Conservation (phyloP, 2,329 filamentous ascomycete genomes). For the Claviceps sp. region DNA sequence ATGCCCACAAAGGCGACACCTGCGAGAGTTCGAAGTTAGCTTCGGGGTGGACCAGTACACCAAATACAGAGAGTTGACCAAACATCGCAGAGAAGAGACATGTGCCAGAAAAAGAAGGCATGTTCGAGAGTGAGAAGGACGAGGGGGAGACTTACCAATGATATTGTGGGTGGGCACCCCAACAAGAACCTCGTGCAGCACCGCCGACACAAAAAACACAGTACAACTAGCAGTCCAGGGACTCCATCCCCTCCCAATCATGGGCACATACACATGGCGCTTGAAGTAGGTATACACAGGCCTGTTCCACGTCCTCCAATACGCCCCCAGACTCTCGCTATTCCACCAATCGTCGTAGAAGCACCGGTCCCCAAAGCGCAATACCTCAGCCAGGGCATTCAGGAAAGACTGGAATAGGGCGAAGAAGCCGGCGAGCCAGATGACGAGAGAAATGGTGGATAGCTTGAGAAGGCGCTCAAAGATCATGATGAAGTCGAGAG, state of each 20-base stretch:
- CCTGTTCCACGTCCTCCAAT: constrained; percentile 97
- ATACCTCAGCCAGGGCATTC: constrained; percentile 82
- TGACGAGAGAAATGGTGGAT: constrained; percentile 85
- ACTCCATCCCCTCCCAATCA: constrained; percentile 73
- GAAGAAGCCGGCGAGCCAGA: constrained; percentile 97
- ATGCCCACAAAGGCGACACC: constrained; percentile 90
- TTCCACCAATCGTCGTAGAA: constrained; percentile 99
- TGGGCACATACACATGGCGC: constrained; percentile 78
- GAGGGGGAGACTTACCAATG: constrained; percentile 45
- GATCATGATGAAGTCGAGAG: constrained; percentile 68
- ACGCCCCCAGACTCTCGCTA: constrained; percentile 66
- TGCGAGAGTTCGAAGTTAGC: constrained; percentile 15
- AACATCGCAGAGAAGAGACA: too few relatives aligned
- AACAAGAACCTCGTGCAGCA: constrained; percentile 85
- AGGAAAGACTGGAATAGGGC: constrained; percentile 87
- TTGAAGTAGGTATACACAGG: constrained; percentile 96
- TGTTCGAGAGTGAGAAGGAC: background rate
- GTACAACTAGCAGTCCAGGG: constrained; percentile 56
- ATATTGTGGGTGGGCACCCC: constrained; percentile 91
- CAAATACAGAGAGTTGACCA: background rate
- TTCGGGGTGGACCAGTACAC: background rate
- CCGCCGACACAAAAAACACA: constrained; percentile 78
- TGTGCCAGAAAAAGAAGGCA: too few relatives aligned
- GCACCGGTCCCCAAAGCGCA: constrained; percentile 79
- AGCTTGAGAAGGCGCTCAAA: constrained; percentile 86